A percentile compares a stretch with the other conserved stretches of the same genome.
These are phyloP conservation scores for Apiospora arundinis DNA, from an alignment of 2,329 filamentous ascomycete species.

Conservation along the genomic window DNA sequence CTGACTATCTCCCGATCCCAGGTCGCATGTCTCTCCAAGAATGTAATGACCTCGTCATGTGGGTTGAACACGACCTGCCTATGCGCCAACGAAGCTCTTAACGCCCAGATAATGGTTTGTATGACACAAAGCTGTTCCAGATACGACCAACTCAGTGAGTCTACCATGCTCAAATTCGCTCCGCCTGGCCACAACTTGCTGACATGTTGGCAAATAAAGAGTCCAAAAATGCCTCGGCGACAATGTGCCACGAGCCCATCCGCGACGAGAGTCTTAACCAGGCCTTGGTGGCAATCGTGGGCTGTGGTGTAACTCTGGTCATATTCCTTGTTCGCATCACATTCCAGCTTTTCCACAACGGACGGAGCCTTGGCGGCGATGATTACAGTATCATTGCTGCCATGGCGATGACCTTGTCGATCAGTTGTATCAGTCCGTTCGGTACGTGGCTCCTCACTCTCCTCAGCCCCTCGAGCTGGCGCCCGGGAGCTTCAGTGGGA, in stretches of 20 bases:
- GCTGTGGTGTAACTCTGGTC: constrained; percentile 25
- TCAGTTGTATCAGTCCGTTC: constrained; percentile 23
- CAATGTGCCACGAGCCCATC: constrained; percentile 23
- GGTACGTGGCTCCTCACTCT: background rate
- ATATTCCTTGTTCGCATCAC: constrained; percentile 23
- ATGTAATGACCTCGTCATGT: background rate
- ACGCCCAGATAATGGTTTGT: background rate
- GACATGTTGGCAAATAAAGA: background rate
- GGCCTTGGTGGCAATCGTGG: constrained; percentile 24
- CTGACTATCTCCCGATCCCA: background rate
- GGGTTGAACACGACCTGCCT: constrained; percentile 17
- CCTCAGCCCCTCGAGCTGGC: too few species aligned
- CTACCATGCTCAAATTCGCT: background rate
- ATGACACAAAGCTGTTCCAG: constrained; percentile 9
- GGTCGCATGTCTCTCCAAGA: background rate
- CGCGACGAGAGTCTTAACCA: constrained; percentile 22
- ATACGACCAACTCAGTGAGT: constrained; percentile 23
- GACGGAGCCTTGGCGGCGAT: constrained; percentile 23
- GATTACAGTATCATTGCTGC: constrained; percentile 24
- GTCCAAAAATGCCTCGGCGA: constrained; percentile 25
- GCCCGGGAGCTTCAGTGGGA: too few species aligned
- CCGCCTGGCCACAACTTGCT: background rate
- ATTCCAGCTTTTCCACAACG: constrained; percentile 16
- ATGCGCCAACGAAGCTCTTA: background rate
- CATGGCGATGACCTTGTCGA: constrained; percentile 20